Percentiles rank a stretch among this genome's conserved stretches.
These are phyloP conservation scores for Leishmania tropica DNA, from an alignment of 208 protist species.

Conservation along the genomic window DNA sequence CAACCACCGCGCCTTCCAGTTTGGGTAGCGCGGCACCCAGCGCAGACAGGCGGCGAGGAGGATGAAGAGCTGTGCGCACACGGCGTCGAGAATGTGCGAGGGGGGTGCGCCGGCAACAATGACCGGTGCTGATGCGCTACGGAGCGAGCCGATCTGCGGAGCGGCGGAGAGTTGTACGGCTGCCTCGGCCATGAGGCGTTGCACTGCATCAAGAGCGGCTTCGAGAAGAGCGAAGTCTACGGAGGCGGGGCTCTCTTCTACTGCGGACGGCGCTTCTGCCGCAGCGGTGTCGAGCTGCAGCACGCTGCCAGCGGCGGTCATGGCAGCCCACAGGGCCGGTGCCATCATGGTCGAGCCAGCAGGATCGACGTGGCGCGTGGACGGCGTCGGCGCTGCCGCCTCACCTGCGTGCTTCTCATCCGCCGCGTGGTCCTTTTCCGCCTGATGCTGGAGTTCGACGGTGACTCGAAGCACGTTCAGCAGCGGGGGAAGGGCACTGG, in stretches of 20 bases:
- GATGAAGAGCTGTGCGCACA: slow-evolving; percentile 36
- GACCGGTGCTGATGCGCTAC: background rate
- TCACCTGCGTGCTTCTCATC: background rate
- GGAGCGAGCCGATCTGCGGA: background rate
- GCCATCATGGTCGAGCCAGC: background rate
- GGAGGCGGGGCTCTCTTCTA: slow-evolving; percentile 48
- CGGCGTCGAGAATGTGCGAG: background rate
- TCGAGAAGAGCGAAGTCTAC: slow-evolving; percentile 62
- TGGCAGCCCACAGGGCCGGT: slow-evolving; percentile 22
- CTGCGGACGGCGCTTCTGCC: background rate
- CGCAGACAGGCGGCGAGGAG: slow-evolving; percentile 49
- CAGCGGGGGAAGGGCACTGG: slow-evolving; percentile 24
- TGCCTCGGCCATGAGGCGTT: slow-evolving; percentile 51
- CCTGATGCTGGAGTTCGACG: background rate
- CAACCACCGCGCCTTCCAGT: slow-evolving; percentile 76
- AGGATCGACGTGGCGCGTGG: slow-evolving; percentile 5
- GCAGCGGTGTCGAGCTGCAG: slow-evolving; percentile 11
- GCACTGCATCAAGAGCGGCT: slow-evolving; percentile 51
- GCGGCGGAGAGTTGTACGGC: slow-evolving; percentile 25
- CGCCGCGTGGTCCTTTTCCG: background rate
- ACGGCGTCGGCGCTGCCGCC: background rate
- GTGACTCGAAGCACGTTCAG: slow-evolving; percentile 20
- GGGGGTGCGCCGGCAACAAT: background rate
- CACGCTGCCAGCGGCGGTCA: slow-evolving; percentile 20
- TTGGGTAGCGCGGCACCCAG: slow-evolving; percentile 40